These are phyloP conservation scores for Aspergillus bertholletiae DNA, from an alignment of 495 filamentous ascomycete genomes.

Conservation along the genomic window DNA sequence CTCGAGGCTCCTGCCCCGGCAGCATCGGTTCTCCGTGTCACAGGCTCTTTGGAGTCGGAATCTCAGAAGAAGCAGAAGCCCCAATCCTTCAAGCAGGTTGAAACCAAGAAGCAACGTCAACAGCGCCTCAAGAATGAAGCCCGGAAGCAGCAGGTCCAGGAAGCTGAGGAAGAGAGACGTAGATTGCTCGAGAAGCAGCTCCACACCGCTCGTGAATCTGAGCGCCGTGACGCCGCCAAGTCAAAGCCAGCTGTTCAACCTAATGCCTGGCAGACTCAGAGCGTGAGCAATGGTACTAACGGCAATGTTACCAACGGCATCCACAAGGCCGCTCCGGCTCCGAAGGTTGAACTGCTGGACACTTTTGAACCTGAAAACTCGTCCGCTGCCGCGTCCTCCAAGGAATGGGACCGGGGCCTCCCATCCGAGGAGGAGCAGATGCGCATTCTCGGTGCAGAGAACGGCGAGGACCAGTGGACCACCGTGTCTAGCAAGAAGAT, in stretches of 20 bases:
- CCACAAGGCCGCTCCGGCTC: constrained; percentile 22
- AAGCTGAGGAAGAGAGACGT: constrained; percentile 69
- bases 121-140: constrained; percentile 78
- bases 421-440: constrained; percentile 87
- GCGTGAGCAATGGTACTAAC: constrained; percentile 27
- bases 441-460: constrained; percentile 58
- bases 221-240: constrained; percentile 66
- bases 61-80: constrained; percentile 63
- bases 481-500: constrained; percentile 69
- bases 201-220: constrained; percentile 71
- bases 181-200: constrained; percentile 73
- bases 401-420: constrained; percentile 53
- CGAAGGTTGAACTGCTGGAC: constrained; percentile 60
- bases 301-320: constrained; percentile 25
- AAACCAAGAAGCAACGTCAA: constrained; percentile 90
- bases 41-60: constrained; percentile 56
- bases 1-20: constrained; percentile 66
- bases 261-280: constrained; percentile 58
- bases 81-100: constrained; percentile 52
- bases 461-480: constrained; percentile 63
- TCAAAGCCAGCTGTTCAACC: constrained; percentile 61
- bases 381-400: constrained; percentile 18
- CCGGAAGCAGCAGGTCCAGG: constrained; percentile 64
- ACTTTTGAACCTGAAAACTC: constrained; percentile 61
- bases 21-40: constrained; percentile 74